Evolutionary conservation across 2,329 filamentous ascomycete genomes (phyloP).

Genomic region (Alternaria sp.): DNA sequence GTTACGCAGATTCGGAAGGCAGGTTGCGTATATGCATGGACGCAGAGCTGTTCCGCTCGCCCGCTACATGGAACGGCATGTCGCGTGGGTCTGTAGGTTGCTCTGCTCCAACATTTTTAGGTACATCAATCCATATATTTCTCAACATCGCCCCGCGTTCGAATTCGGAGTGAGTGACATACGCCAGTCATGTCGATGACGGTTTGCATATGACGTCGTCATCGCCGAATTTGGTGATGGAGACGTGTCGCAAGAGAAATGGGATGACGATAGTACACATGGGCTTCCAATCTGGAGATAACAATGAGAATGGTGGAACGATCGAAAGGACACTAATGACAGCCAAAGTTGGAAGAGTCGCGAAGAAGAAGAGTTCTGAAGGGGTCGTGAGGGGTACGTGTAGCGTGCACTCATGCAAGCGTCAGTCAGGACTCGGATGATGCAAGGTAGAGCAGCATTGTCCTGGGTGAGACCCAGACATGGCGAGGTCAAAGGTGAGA

Average conservation of each 20-base stretch:
- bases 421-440: no score
- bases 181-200: background rate
- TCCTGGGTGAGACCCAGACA: no score
- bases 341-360: no score
- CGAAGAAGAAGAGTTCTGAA: no score
- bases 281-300: no score
- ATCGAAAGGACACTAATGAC: no score
- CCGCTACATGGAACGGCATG: background rate
- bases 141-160: fast-evolving
- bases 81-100: background rate
- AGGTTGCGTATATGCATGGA: background rate
- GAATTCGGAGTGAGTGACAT: background rate
- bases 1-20: background rate
- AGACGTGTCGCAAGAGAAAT: background rate
- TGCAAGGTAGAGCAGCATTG: no score
- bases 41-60: background rate
- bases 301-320: no score
- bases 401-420: no score
- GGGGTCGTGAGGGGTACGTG: no score
- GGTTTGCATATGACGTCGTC: background rate
- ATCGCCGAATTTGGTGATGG: fast-evolving
- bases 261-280: no score
- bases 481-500: background rate
- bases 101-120: background rate
- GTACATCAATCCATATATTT: background rate